Base-by-base conservation (phyloP, 208 protist species). In the Trypanosoma scelopori region DNA sequence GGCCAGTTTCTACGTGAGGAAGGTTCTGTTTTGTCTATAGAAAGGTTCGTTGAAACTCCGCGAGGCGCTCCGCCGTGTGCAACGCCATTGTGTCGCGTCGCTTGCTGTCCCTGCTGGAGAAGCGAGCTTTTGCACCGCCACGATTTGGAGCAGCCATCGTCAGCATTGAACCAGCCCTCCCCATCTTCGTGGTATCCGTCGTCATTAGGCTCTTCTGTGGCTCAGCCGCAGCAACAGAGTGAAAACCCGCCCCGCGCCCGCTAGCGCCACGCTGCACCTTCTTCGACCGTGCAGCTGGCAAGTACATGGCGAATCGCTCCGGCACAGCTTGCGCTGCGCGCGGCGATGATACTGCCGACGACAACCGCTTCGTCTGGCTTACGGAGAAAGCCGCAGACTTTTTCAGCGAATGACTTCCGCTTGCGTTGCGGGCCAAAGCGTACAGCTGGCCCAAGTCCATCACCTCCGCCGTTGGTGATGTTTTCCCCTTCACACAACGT, bases 221-320 rank as follows among this genome's bases (percentile, higher is more conserved):
- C 9, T 48, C 60, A 49, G 49, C 1, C 16, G 18, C 3, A 48
- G 6, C 12, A 1, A n/a, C n/a, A n/a, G n/a, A n/a, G n/a, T n/a
- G n/a, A n/a, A 37, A 56, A 48, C 7, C 70, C 72, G 3, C 68
- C 51, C 9, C 45, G 12, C 41, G 12, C 18, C 46, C 35, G 20
- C 23, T 55, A 5, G 41, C 27, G 18, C 48, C 12, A 46, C 32
- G 39, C 42, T 37, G 23, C 16, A 45, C 43, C 7, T 32, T 59
- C 0, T 37, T 47, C 39, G 30, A 4, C 42, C 12, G 65, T 42
- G 55, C 25, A 53, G 50, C 52, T 25, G 74, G 55, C 32, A 49
- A 39, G 55, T 81, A 81, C 75, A 81, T 81, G 55, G 64, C 49
- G 48, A 76, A 76, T 35, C 65, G 56, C n/a, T 49, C 47, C 11